Percentiles rank a stretch among this genome's conserved stretches.
Evolutionary conservation across 2,329 filamentous ascomycete species (phyloP).

Genomic region (Teratosphaeriaceae sp.): DNA sequence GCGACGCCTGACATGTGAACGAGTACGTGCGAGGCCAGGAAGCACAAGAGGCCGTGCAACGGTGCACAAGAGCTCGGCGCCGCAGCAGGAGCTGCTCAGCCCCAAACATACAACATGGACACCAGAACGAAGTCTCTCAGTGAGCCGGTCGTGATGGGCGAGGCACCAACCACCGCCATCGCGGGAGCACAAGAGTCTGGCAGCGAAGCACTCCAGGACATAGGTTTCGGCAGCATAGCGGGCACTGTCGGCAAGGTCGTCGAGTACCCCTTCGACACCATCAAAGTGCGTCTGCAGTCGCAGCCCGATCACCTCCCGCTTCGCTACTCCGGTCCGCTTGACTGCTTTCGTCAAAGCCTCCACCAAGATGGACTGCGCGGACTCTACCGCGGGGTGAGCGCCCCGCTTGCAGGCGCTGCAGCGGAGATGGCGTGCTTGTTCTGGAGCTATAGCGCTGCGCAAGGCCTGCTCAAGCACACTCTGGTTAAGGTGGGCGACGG

Average conservation of each 20-base stretch:
- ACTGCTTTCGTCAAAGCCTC: conserved; percentile 88
- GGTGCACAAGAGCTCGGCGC: neutral
- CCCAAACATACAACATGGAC: too few relatives aligned
- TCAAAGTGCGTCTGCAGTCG: conserved; percentile 96
- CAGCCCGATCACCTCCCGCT: conserved; percentile 79
- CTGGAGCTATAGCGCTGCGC: conserved; percentile 69
- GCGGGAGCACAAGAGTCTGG: conserved; percentile 35
- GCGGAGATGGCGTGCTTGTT: conserved; percentile 90
- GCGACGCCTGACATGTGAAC: neutral
- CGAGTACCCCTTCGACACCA: conserved; percentile 97
- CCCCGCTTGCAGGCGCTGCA: conserved; percentile 83
- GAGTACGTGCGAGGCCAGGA: conserved; percentile 6
- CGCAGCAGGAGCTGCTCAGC: too few relatives aligned
- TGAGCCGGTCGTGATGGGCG: conserved; percentile 5
- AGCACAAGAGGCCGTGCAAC: neutral
- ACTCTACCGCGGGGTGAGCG: conserved; percentile 87
- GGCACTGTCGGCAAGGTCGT: conserved; percentile 92
- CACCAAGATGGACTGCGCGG: conserved; percentile 70
- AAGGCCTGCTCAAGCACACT: conserved; percentile 56
- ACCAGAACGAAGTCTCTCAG: neutral
- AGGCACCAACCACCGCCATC: conserved; percentile 5
- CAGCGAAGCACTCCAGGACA: conserved; percentile 72
- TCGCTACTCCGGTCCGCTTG: conserved; percentile 76
- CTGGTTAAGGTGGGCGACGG: conserved; percentile 39
- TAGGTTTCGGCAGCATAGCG: conserved; percentile 83